phyloP scores from a whole-genome alignment of 345 rosid genomes.

The Sonneratia alba region DNA sequence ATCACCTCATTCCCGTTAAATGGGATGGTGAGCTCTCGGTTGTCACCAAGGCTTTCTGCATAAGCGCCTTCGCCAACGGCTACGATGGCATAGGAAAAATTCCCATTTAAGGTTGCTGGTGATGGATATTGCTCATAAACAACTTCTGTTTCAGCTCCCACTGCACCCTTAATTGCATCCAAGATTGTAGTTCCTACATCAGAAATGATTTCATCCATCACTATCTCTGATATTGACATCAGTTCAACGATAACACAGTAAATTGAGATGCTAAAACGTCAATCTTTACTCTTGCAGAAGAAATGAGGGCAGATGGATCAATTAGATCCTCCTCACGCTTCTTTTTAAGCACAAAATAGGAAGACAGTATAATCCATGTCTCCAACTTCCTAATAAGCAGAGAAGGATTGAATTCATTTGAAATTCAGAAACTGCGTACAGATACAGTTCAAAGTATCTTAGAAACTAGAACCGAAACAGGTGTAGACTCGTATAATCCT shows the following conservation, averaged over 20 bases:
- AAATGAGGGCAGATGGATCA: neutral
- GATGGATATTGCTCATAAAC: slow-evolving; percentile 50
- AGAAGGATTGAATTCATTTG: neutral
- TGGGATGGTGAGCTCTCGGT: slow-evolving; percentile 50
- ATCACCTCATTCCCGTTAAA: slow-evolving; percentile 41
- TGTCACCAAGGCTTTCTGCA: slow-evolving; percentile 62
- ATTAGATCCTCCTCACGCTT: neutral
- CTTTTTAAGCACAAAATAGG: slow-evolving; percentile 2
- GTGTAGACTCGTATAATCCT: neutral
- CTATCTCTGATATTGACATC: neutral
- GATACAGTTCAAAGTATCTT: neutral
- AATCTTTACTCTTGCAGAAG: neutral
- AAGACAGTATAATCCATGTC: neutral
- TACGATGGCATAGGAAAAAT: slow-evolving; percentile 54
- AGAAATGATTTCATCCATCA: slow-evolving; percentile 4
- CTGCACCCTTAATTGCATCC: slow-evolving; percentile 53
- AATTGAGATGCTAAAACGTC: neutral
- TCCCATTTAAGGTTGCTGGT: slow-evolving; percentile 32
- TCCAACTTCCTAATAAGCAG: neutral
- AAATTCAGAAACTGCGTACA: neutral
- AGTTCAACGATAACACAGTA: neutral
- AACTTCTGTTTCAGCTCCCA: slow-evolving; percentile 59
- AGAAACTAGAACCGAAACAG: neutral
- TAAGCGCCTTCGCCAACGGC: slow-evolving; percentile 77
- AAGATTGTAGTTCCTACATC: slow-evolving; percentile 64